Conservation (phyloP, 768 basidiomycete species). For the Serendipita sp. region DNA sequence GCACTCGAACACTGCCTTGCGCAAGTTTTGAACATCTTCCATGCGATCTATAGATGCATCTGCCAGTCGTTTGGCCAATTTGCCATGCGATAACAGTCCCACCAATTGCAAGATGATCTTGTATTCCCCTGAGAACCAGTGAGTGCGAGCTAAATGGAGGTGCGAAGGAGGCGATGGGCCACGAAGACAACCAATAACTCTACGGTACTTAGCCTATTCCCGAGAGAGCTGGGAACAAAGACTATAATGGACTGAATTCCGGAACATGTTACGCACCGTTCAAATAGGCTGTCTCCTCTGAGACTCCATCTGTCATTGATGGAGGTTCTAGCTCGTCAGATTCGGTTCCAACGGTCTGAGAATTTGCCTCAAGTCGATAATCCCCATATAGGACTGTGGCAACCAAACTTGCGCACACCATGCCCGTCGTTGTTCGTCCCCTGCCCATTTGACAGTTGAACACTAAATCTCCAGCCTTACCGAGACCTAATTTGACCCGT, state of each 20-base stretch:
- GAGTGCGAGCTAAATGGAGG: not conserved
- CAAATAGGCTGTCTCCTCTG: conserved; percentile 77
- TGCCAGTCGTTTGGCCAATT: conserved; percentile 77
- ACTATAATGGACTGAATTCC: too few relatives aligned
- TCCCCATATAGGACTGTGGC: conserved; percentile 39
- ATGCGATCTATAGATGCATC: conserved; percentile 82
- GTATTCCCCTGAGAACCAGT: conserved; percentile 61
- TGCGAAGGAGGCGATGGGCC: not conserved
- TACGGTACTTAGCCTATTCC: too few relatives aligned
- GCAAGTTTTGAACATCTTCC: conserved; percentile 88
- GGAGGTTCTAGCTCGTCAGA: conserved; percentile 23
- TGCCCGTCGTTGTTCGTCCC: conserved; percentile 78
- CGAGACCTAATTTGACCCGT: conserved; percentile 40
- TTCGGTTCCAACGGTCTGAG: conserved; percentile 8
- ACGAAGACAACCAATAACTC: conserved; percentile 1
- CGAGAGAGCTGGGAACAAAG: too few relatives aligned
- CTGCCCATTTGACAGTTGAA: conserved; percentile 98
- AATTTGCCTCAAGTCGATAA: not conserved
- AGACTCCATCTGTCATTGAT: conserved; percentile 43
- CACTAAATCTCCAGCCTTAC: conserved; percentile 56
- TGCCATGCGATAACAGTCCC: conserved; percentile 80
- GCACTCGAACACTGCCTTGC: conserved; percentile 89
- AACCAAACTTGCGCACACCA: conserved; percentile 79
- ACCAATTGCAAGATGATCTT: conserved; percentile 92
- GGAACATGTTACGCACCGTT: conserved; percentile 45